Evolutionary conservation across 139 green algal species (phyloP), one percentile per base, ranked within the genome.

Genomic region (Micractinium conductrix): DNA sequence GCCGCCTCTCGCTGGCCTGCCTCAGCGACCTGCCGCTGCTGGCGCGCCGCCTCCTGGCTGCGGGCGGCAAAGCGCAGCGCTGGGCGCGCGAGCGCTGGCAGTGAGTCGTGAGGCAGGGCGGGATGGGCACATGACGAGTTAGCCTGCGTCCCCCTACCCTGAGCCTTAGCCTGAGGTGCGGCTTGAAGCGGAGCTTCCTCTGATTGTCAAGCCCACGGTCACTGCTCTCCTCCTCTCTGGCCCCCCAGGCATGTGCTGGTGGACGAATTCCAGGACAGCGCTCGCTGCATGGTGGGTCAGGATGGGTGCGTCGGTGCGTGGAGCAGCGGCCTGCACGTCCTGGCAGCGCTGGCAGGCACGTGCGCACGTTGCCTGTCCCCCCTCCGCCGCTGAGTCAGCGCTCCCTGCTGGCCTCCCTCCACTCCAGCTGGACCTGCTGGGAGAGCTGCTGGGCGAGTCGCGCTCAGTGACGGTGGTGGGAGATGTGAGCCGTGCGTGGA

Each of bases 21-120:
- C 79, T 84, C 8, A n/a, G 45, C 50, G 79, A 84, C 65, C 67
- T 84, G 79, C 79, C 50, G 17, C 45, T 53, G 65, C 67, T 84
- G 45, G 79, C 67, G 14, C 44, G 44, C 24, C 24, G 53, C 35
- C 60, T 78, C 44, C 65, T 84, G 79, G 33, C 12, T 45, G 45
- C 19, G 2, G 67, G 60, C 19, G 65, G 44, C 4, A 45, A 30
- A 12, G 79, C 67, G 2, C 45, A 53, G 45, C 33, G 65, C 22
- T 68, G 60, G 79, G 79, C 42, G 1, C 79, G 33, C 14, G 16
- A 28, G 21, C 65, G 67, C 24, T 84, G 79, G 79, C 26, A n/a
- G n/a, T n/a, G n/a, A n/a, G n/a, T n/a, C n/a, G n/a, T n/a, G n/a
- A n/a, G n/a, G n/a, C n/a, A n/a, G n/a, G n/a, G n/a, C n/a, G n/a